phyloP scores from a whole-genome alignment of 2,329 filamentous ascomycete genomes.

The Claviceps sp. region DNA sequence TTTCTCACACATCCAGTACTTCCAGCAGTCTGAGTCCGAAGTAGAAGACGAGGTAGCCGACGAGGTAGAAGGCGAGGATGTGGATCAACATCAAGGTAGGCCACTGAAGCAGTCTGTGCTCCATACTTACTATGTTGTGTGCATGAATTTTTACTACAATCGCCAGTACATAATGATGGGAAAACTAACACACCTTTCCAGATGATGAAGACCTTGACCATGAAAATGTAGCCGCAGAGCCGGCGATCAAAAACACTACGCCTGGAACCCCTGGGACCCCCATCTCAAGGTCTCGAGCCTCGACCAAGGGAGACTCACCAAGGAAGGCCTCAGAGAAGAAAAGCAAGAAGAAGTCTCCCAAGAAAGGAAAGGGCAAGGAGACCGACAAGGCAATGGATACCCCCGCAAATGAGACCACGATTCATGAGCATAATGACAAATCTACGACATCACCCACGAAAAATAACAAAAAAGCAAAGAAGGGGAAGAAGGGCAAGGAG shows the following conservation, averaged over 20 bases:
- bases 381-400: constrained; percentile 3
- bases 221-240: constrained; percentile 1
- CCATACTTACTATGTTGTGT: neutral
- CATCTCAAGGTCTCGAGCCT: neutral
- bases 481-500: constrained; percentile 10
- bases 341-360: constrained; percentile 5
- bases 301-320: constrained; percentile 7
- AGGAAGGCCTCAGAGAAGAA: constrained; percentile 1
- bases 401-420: constrained; percentile 6
- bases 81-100: constrained; percentile 8
- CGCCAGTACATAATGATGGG: neutral
- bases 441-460: constrained; percentile 10
- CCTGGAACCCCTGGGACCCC: neutral
- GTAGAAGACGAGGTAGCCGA: constrained; percentile 15
- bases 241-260: neutral
- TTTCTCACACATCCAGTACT: constrained; percentile 30
- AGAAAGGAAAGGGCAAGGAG: constrained; percentile 10
- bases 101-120: neutral
- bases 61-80: constrained; percentile 22
- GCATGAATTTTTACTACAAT: neutral
- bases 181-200: neutral
- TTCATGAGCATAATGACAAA: constrained; percentile 8
- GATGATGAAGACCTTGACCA: constrained; percentile 1
- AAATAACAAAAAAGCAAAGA: constrained; percentile 15
- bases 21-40: constrained; percentile 26